Evolutionary conservation across 1,284 basidiomycete species (phyloP), one percentile per base, ranked within the genome.

Genomic region (Takashimella koratensis): DNA sequence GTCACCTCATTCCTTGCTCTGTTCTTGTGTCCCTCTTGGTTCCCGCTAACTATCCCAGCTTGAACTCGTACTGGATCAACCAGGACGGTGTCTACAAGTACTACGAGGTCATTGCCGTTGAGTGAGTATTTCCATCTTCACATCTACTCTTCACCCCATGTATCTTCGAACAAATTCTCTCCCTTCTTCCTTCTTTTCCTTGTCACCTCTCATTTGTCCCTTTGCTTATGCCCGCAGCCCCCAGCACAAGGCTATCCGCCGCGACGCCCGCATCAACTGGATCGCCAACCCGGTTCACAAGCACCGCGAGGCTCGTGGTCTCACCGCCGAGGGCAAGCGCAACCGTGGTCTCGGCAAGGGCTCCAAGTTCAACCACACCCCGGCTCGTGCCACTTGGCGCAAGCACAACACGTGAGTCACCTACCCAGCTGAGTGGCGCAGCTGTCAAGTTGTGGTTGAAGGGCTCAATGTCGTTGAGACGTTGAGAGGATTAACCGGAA

Each of bases 41-140:
- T n/a, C n/a, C n/a, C n/a, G n/a, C n/a, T n/a, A n/a, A n/a, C n/a
- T n/a, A n/a, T 4, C n/a, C 24, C 25, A 56, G 53, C 56, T 78
- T 94, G 69, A 94, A 97, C 84, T 98, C 94, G 55, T 99, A 99
- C 86, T 98, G 95, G 95, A 81, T 99, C 76, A 98, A 98, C 82
- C 91, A 97, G 81, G 94, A 98, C 76, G 94, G 94, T 81, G 90
- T 98, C 42, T 97, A 97, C 86, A 97, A 97, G 79, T 98, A 96
- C 83, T 98, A 87, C 81, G 95, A 98, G 78, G 92, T 99, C 70
- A 98, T 99, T 76, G 85, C 95, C 65, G 93, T 99, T 56, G 95
- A 99, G 90, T 94, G 74, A 71, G 90, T 79, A 4, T 19, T 39
- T 5, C n/a, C 45, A 44, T 36, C n/a, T 44, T 23, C 12, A 8